These are phyloP conservation scores for Thraustochytrium sp. DNA, from an alignment of 352 stramenopile genomes.

Conservation along the genomic window DNA sequence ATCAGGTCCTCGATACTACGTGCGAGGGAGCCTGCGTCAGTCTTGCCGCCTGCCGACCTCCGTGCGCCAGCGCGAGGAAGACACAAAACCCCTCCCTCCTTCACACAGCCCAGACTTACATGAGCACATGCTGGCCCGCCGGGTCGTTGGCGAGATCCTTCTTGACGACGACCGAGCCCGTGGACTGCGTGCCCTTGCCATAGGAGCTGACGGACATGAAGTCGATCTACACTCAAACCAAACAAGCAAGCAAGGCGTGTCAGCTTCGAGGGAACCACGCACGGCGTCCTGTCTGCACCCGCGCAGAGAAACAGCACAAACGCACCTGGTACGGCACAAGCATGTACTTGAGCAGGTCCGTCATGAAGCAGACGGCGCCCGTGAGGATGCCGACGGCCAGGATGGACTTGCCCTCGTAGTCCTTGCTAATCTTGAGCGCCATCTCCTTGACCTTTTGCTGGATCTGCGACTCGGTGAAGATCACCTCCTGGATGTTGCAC, in stretches of 20 bases:
- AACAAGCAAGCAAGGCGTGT: not conserved
- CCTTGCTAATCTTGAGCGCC: conserved; percentile 28
- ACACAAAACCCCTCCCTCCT: no score
- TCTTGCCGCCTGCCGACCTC: no score
- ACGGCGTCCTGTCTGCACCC: no score
- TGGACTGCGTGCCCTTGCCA: conserved; percentile 10
- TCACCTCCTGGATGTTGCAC: conserved; percentile 21
- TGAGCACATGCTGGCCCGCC: conserved; percentile 44
- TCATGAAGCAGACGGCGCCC: conserved; percentile 47
- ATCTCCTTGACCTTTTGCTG: conserved; percentile 41
- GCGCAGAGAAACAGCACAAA: not conserved
- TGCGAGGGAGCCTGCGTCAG: no score
- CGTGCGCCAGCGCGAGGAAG: no score
- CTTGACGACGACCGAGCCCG: conserved; percentile 37
- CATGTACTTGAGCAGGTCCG: conserved; percentile 41
- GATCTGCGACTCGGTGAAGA: conserved; percentile 43
- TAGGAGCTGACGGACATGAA: conserved; percentile 44
- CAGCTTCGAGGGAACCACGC: no score
- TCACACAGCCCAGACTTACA: not conserved
- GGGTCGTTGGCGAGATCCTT: conserved; percentile 37
- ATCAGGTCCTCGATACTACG: conserved; percentile 46
- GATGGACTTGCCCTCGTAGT: conserved; percentile 39
- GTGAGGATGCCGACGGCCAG: conserved; percentile 43
- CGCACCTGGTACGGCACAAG: conserved; percentile 31
- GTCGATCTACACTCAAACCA: conserved; percentile 39